Percentiles rank a stretch among this genome's conserved stretches.
These are phyloP conservation scores for Warburgia ugandensis DNA, from an alignment of 164 flowering plant species.

Conservation along the genomic window DNA sequence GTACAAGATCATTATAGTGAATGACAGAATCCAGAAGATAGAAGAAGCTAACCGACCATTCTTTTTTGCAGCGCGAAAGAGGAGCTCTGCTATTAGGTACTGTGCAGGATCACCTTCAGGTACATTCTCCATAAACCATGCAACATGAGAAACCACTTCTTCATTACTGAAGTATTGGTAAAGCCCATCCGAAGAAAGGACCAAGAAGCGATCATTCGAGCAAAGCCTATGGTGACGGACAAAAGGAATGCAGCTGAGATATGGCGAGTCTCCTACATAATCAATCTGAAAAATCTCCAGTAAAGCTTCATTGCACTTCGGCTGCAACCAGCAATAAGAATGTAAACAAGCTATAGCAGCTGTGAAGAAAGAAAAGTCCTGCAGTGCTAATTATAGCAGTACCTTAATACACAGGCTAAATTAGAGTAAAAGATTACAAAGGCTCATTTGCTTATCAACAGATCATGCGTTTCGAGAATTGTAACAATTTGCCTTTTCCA, in stretches of 20 bases:
- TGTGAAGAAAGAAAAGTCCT: neutral
- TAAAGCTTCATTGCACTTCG: conserved; percentile 50
- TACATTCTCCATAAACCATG: conserved; percentile 55
- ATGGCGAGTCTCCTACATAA: conserved; percentile 51
- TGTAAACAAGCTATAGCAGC: neutral
- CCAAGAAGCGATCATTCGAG: conserved; percentile 54
- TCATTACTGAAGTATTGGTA: conserved; percentile 70
- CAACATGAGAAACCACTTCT: conserved; percentile 65
- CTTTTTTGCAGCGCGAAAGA: conserved; percentile 67
- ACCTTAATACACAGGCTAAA: too few species aligned
- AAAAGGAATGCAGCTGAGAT: conserved; percentile 48
- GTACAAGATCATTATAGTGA: too few species aligned
- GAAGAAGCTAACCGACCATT: conserved; percentile 36
- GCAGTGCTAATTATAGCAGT: too few species aligned
- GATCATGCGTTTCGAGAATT: too few species aligned
- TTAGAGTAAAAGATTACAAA: too few species aligned
- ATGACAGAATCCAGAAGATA: conserved; percentile 2
- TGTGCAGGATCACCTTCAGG: conserved; percentile 83
- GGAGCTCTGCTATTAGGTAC: conserved; percentile 56
- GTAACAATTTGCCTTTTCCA: too few species aligned
- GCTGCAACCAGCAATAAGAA: conserved; percentile 33
- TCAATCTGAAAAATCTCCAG: conserved; percentile 51
- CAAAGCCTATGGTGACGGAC: conserved; percentile 50
- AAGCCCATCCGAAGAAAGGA: conserved; percentile 67
- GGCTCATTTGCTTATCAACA: too few species aligned